Percentiles rank a stretch among this genome's conserved stretches.
These are phyloP conservation scores for Xylogone sp. DNA, from an alignment of 2,329 filamentous ascomycete species.

Conservation along the genomic window DNA sequence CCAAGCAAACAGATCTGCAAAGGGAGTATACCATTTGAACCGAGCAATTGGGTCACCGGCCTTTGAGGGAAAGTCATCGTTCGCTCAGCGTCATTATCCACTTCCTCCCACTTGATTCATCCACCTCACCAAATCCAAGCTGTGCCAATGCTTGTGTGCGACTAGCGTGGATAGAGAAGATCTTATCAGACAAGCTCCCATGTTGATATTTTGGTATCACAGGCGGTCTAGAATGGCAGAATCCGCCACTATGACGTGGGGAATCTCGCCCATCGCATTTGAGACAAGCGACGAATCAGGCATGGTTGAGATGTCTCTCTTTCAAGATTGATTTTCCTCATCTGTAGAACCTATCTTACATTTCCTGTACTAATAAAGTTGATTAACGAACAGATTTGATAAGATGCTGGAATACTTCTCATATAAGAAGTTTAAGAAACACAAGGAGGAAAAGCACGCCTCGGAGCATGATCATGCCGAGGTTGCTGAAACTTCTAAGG, in stretches of 20 bases:
- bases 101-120: no score
- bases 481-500: slow-evolving; percentile 20
- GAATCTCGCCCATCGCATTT: no score
- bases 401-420: slow-evolving; percentile 61
- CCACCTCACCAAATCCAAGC: no score
- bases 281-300: not conserved
- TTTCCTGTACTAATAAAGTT: not conserved
- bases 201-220: not conserved
- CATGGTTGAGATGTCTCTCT: not conserved
- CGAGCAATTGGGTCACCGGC: slow-evolving; percentile 52
- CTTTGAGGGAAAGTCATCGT: slow-evolving; percentile 37
- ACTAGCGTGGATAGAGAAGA: not conserved
- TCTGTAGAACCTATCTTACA: not conserved
- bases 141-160: no score
- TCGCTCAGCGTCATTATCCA: no score
- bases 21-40: slow-evolving; percentile 49
- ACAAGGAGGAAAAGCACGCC: slow-evolving; percentile 45
- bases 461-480: slow-evolving; percentile 8
- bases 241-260: not conserved
- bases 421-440: slow-evolving; percentile 60
- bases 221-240: not conserved
- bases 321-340: not conserved
- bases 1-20: not conserved
- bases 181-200: not conserved
- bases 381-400: not conserved